Base-by-base conservation (phyloP, 208 protist species). In the Leishmania guyanensis region DNA sequence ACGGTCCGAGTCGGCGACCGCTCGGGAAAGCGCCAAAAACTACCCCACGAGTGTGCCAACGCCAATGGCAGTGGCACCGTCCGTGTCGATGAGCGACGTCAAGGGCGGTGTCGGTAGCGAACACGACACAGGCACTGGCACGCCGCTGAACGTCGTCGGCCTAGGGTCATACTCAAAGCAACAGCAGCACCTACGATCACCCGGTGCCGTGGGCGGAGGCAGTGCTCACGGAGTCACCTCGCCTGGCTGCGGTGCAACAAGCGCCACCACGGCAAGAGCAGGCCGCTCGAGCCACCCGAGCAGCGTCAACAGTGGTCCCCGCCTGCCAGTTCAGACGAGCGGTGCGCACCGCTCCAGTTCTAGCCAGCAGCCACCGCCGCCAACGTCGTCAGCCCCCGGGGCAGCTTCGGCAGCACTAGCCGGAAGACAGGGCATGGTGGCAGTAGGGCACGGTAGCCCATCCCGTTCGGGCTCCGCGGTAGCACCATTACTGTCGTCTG, bases 281-380 rank as follows among this genome's bases (percentile, higher is more conserved):
- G 16, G 17, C 46, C 43, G 39, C 20, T 48, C 26, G 39, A 73
- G 17, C 22, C 29, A 73, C 46, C 22, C 69, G 8, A 54, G 69
- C 43, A 26, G 33, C 43, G 46, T 20, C 22, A 73, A n/a, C 39
- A n/a, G 5, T 53, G 48, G 43, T 51, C 3, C 43, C 3, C 36
- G 36, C 46, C 39, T 51, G 39, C 22, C 46, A 16, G 17, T 53
- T 46, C 72, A 64, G 29, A 26, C 62, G 1, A 78, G 62, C 64
- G 51, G 60, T 39, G 60, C 66, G 33, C 60, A n/a, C 48, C 53
- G 12, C n/a, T 2, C 36, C 17, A 33, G 73, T 26, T 51, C 36
- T n/a, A 68, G 74, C 26, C 62, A 71, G 53, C 74, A 64, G 51
- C 58, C 72, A 20, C 56, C 50, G 51, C 33, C 73, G 6, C 75